These are phyloP conservation scores for Microbotryum lychnidis-dioicae DNA, from an alignment of 1,284 basidiomycete species.

Conservation along the genomic window DNA sequence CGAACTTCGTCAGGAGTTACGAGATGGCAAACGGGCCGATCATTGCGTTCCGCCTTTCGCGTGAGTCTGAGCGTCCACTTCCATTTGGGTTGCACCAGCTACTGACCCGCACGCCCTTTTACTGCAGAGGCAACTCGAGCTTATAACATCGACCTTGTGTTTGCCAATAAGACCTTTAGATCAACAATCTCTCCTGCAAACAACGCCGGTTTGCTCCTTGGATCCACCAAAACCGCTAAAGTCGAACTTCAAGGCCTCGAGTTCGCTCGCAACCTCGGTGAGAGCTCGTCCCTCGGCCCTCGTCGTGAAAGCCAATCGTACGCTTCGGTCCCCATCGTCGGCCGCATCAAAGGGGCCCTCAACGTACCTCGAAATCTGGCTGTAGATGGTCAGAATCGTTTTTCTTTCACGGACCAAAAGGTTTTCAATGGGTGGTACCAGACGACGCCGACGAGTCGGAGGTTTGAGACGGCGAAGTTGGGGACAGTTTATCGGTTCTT, in stretches of 20 bases:
- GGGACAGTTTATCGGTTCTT: slow-evolving; percentile 22
- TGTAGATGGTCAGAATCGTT: no score
- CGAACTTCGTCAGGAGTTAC: no score
- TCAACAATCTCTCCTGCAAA: slow-evolving; percentile 4
- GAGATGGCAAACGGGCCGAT: neutral
- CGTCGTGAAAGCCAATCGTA: neutral
- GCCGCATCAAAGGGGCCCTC: slow-evolving; percentile 6
- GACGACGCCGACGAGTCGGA: slow-evolving; percentile 4
- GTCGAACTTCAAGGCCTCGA: no score
- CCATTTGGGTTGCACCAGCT: no score
- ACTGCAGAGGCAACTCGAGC: slow-evolving; percentile 1
- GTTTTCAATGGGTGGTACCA: slow-evolving; percentile 13
- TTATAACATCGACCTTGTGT: slow-evolving; percentile 11
- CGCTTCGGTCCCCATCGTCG: slow-evolving; percentile 12
- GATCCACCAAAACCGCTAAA: no score
- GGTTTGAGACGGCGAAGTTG: neutral
- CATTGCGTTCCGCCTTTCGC: slow-evolving; percentile 14
- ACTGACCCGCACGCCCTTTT: no score
- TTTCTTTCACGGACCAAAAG: slow-evolving; percentile 13
- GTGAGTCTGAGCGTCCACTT: neutral
- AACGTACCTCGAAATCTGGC: slow-evolving; percentile 7
- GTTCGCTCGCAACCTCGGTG: no score
- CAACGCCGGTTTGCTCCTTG: no score
- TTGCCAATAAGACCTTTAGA: slow-evolving; percentile 5
- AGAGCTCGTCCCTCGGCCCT: no score